Evolutionary conservation across 495 filamentous ascomycete genomes (phyloP).

Genomic region (Tuber melanosporum): DNA sequence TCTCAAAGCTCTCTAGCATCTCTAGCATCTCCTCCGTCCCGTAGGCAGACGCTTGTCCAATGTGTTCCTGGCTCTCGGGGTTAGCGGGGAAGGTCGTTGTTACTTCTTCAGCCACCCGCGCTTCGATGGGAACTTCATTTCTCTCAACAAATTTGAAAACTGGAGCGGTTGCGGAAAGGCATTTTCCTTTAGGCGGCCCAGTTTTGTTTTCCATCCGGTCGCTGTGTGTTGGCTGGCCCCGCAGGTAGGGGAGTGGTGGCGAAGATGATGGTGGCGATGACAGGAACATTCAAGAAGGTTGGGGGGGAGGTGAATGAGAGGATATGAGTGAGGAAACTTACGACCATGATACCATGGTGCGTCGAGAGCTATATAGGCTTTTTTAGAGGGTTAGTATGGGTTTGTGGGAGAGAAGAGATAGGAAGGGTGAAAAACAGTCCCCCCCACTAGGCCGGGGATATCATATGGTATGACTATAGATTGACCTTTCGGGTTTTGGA

Average conservation of each 20-base stretch:
- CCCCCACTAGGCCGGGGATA: not conserved
- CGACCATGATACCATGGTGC: not conserved
- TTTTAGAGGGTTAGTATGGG: not conserved
- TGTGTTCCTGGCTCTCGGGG: not conserved
- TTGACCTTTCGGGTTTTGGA: not conserved
- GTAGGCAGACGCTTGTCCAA: constrained; percentile 12
- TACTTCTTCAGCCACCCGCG: not conserved
- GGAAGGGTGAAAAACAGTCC: not conserved
- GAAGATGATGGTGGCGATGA: not conserved
- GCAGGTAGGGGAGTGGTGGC: not conserved
- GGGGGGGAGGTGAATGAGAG: not conserved
- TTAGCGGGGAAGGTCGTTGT: not conserved
- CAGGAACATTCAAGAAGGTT: not conserved
- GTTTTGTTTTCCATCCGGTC: not conserved
- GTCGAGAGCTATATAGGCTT: not conserved
- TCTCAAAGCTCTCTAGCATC: constrained; percentile 20
- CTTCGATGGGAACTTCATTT: not conserved
- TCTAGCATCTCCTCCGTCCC: constrained; percentile 37
- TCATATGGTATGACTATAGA: not conserved
- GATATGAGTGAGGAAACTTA: not conserved
- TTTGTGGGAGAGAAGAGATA: not conserved
- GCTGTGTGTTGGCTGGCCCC: too few relatives aligned
- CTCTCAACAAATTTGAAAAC: not conserved
- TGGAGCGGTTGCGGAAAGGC: not conserved
- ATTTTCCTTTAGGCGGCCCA: not conserved